Percentiles rank a stretch among this genome's conserved stretches.
Evolutionary conservation across 2,329 filamentous ascomycete species (phyloP).

Genomic region (Kalmusia sp.): DNA sequence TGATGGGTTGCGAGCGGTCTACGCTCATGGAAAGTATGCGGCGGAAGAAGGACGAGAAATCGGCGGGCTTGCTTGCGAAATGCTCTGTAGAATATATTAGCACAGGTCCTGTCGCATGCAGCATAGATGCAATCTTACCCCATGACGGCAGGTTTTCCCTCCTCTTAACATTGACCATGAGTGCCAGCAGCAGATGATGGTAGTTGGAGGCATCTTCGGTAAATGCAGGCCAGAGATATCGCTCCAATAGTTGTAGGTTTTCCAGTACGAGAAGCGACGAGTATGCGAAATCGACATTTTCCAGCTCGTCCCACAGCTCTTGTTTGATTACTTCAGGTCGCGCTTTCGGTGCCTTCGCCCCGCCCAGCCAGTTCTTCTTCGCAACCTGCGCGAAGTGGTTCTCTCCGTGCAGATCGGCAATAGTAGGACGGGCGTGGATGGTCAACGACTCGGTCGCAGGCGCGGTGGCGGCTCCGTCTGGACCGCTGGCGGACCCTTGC

Average conservation of each 20-base stretch:
- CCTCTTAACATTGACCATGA: slow-evolving; percentile 87
- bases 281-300: slow-evolving; percentile 79
- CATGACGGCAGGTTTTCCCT: slow-evolving; percentile 87
- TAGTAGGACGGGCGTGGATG: slow-evolving; percentile 62
- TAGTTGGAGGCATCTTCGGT: slow-evolving; percentile 87
- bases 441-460: slow-evolving; percentile 26
- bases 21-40: slow-evolving; percentile 87
- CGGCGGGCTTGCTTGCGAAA: slow-evolving; percentile 77
- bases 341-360: slow-evolving; percentile 69
- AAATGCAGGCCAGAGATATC: slow-evolving; percentile 94
- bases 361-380: slow-evolving; percentile 82
- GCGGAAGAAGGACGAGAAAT: slow-evolving; percentile 89
- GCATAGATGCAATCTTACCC: slow-evolving; percentile 61
- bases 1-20: slow-evolving; percentile 52
- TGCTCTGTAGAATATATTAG: slow-evolving; percentile 62
- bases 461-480: slow-evolving; percentile 28
- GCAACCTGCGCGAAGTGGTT: slow-evolving; percentile 73
- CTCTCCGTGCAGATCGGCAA: slow-evolving; percentile 74
- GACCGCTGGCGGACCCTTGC: slow-evolving; percentile 18
- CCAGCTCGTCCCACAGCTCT: slow-evolving; percentile 87
- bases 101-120: slow-evolving; percentile 15
- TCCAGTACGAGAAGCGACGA: slow-evolving; percentile 83
- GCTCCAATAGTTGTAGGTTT: slow-evolving; percentile 88
- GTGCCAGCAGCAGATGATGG: slow-evolving; percentile 84
- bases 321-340: slow-evolving; percentile 83